Conservation (phyloP, 2,329 filamentous ascomycete genomes). For the Penicillium sp. region DNA sequence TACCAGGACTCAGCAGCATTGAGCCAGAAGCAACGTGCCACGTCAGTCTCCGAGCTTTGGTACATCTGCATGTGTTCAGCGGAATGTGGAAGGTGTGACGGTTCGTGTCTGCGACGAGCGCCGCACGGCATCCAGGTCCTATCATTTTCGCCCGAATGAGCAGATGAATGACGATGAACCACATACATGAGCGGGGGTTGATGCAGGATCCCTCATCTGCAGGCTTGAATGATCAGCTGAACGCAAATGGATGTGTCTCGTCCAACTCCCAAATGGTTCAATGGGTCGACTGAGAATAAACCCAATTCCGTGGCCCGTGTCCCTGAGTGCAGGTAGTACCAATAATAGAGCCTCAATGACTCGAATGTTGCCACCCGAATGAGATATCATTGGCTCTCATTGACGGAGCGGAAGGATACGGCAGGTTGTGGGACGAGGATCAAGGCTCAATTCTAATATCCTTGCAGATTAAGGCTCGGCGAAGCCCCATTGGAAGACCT, state of each 20-base stretch:
- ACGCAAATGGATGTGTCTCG: slow-evolving; percentile 29
- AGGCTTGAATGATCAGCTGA: slow-evolving; percentile 44
- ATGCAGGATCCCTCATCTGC: slow-evolving; percentile 41
- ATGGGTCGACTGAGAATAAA: slow-evolving; percentile 16
- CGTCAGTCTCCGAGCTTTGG: slow-evolving; percentile 41
- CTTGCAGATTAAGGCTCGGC: slow-evolving; percentile 16
- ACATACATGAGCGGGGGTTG: slow-evolving; percentile 37
- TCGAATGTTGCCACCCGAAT: slow-evolving; percentile 31
- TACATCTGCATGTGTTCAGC: slow-evolving; percentile 39
- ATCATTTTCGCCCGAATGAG: slow-evolving; percentile 30
- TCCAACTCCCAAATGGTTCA: slow-evolving; percentile 15
- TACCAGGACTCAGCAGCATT: slow-evolving; percentile 23
- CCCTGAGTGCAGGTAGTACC: slow-evolving; percentile 24
- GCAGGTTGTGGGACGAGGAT: slow-evolving; percentile 22
- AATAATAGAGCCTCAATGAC: slow-evolving; percentile 33
- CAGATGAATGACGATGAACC: slow-evolving; percentile 30
- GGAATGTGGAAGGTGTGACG: slow-evolving; percentile 35
- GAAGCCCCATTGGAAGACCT: slow-evolving; percentile 7
- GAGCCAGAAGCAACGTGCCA: slow-evolving; percentile 39
- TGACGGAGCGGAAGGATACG: slow-evolving; percentile 30
- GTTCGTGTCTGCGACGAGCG: slow-evolving; percentile 33
- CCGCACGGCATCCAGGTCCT: slow-evolving; percentile 30
- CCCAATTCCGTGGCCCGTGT: slow-evolving; percentile 24
- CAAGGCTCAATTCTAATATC: slow-evolving; percentile 17
- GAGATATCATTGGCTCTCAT: slow-evolving; percentile 27